Percentiles rank a stretch among this genome's conserved stretches.
Evolutionary conservation across 2,329 filamentous ascomycete genomes (phyloP).

Genomic region (Colletotrichum sp.): DNA sequence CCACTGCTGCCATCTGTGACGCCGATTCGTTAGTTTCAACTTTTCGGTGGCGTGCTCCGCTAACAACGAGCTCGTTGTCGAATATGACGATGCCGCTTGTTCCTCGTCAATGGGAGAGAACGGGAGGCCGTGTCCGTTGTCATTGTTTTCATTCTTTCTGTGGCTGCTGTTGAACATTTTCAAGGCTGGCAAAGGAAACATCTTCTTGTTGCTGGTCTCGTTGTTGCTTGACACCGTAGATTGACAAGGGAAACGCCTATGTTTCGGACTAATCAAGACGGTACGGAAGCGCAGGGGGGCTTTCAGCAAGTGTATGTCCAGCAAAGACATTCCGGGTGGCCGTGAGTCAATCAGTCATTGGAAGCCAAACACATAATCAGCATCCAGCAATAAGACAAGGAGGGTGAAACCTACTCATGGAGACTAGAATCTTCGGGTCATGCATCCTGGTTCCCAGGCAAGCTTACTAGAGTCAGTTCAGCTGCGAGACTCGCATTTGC

Average conservation of each 20-base stretch:
- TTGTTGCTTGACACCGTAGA: neutral
- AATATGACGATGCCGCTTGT: neutral
- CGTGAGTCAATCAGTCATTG: neutral
- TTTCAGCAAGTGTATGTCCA: neutral
- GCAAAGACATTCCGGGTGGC: neutral
- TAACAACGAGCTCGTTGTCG: neutral
- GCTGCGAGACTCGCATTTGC: neutral
- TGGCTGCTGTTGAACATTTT: neutral
- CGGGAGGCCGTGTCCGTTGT: neutral
- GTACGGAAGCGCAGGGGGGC: neutral
- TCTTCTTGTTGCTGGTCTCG: neutral
- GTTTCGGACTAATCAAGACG: neutral
- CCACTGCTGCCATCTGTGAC: neutral
- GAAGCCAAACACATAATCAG: neutral
- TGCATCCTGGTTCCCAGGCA: neutral
- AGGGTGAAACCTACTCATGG: neutral
- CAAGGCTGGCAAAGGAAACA: neutral
- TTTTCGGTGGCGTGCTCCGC: neutral
- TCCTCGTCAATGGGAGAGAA: neutral
- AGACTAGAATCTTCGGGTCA: neutral
- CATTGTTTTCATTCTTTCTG: neutral
- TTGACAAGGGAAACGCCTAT: neutral
- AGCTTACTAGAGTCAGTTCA: neutral
- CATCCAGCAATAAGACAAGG: neutral
- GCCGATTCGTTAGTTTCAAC: neutral